Evolutionary conservation across 2,329 filamentous ascomycete species (phyloP), one percentile per base, ranked within the genome.

Genomic region (Scytalidium lignicola): DNA sequence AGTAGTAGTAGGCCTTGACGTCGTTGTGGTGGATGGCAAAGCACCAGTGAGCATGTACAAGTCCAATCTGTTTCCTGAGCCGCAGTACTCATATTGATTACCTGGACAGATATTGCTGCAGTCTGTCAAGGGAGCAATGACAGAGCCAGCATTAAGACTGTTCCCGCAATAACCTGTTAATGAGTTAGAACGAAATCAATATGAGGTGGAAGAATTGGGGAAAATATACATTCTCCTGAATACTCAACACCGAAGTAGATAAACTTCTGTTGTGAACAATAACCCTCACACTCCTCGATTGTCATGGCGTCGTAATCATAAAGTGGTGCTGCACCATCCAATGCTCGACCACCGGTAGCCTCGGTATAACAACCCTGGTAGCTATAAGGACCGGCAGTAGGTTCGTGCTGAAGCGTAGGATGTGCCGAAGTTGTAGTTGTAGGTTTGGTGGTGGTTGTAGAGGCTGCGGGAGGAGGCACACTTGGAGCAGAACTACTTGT

Each of bases 151-250:
- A 13, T 39, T 45, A 39, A 76, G 59, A 3, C 58, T 61, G 55
- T 77, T 72, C 28, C 73, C 74, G 59, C 75, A 79, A 55, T 74
- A 78, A 59, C 69, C 12, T 41, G 12, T 3, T 8, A 23, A 15
- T 15, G 21, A 18, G 19, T 45, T 28, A 55, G 19, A 17, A 21
- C 44, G 59, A 22, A 62, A 8, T 26, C 23, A n/a, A n/a, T 26
- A 6, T 26, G 6, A 10, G 23, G 10, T 10, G 10, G 10, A 26
- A 26, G 23, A 10, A 10, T 10, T 26, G 5, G n/a, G n/a, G 23
- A 26, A 26, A 26, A 65, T 48, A 54, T 62, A 53, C 66, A 67
- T 54, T 69, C 62, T 42, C 58, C 58, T 26, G 61, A 58, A 51
- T 68, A 72, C 51, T 73, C 70, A 10, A 70, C 63, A 39, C 69